Evolutionary conservation across 177 flowering plant genomes (phyloP).

Genomic region (Telopea speciosissima): DNA sequence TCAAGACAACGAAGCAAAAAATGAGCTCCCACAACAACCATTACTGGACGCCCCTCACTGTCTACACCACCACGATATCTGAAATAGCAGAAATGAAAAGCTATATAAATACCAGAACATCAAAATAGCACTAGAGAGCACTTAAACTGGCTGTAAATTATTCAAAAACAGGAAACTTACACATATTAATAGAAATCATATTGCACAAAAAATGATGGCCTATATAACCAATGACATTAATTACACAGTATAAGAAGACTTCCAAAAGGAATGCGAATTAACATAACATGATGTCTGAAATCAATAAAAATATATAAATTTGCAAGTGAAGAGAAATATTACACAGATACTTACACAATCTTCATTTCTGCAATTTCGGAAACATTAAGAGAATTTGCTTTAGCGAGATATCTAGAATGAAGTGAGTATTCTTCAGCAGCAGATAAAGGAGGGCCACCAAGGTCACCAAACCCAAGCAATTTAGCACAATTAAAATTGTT

Average conservation of each 20-base stretch:
- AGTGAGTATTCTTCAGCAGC: conserved; percentile 94
- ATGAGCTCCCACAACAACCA: conserved; percentile 99
- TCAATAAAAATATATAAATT: not conserved
- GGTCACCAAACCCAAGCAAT: conserved; percentile 93
- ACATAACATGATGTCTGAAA: not conserved
- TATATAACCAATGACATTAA: not conserved
- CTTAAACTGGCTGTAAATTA: not conserved
- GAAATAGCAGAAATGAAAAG: conserved; percentile 12
- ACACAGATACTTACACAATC: conserved; percentile 65
- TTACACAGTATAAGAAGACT: not conserved
- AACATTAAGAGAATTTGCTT: conserved; percentile 92
- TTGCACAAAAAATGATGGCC: not conserved
- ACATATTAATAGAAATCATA: too few relatives aligned
- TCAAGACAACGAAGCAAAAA: conserved; percentile 95
- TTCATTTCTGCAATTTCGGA: conserved; percentile 99
- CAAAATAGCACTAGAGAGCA: not conserved
- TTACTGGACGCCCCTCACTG: conserved; percentile 90
- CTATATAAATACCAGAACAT: not conserved
- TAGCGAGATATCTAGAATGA: conserved; percentile 93
- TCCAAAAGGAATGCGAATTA: not conserved
- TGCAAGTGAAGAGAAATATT: not conserved
- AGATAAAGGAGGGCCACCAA: conserved; percentile 86
- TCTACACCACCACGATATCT: conserved; percentile 99
- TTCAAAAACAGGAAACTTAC: not conserved
- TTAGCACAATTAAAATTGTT: conserved; percentile 76